A percentile compares a stretch with the other conserved stretches of the same genome.
Conservation (phyloP, 768 basidiomycete species). For the Lentinula detonsa region DNA sequence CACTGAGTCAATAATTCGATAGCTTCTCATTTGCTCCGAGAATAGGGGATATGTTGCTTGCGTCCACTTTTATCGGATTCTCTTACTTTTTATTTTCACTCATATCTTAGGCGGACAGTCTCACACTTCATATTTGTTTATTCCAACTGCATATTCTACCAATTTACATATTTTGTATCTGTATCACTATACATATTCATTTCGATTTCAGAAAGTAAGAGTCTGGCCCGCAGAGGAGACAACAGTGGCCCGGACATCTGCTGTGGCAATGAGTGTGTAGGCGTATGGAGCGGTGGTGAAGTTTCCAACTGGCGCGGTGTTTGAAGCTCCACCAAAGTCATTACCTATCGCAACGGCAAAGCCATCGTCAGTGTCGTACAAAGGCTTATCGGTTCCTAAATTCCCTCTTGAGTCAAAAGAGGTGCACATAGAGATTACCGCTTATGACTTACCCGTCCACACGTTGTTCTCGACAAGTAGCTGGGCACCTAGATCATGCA, state of each 20-base stretch:
- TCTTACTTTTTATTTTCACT: too few relatives aligned
- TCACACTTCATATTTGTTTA: too few relatives aligned
- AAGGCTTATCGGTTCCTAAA: slow-evolving; percentile 27
- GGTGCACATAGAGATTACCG: background rate
- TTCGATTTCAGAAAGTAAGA: slow-evolving; percentile 18
- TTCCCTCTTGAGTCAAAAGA: background rate
- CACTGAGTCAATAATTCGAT: background rate
- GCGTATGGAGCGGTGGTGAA: slow-evolving; percentile 30
- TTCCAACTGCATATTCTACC: background rate
- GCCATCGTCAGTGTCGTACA: slow-evolving; percentile 35
- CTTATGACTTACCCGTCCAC: slow-evolving; percentile 25
- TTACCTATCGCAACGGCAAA: slow-evolving; percentile 34
- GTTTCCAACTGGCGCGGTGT: slow-evolving; percentile 25
- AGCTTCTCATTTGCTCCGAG: too few relatives aligned
- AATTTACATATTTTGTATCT: background rate
- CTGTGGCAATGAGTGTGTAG: slow-evolving; percentile 22
- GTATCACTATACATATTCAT: too few relatives aligned
- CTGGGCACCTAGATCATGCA: slow-evolving; percentile 27
- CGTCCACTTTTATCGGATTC: too few relatives aligned
- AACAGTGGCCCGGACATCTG: slow-evolving; percentile 21
- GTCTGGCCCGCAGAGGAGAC: slow-evolving; percentile 24
- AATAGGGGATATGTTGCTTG: too few relatives aligned
- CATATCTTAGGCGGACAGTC: too few relatives aligned
- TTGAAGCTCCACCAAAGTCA: slow-evolving; percentile 25
- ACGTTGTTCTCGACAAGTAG: slow-evolving; percentile 44